These are phyloP conservation scores for Mallotus japonicus DNA, from an alignment of 441 rosid species.

Conservation along the genomic window DNA sequence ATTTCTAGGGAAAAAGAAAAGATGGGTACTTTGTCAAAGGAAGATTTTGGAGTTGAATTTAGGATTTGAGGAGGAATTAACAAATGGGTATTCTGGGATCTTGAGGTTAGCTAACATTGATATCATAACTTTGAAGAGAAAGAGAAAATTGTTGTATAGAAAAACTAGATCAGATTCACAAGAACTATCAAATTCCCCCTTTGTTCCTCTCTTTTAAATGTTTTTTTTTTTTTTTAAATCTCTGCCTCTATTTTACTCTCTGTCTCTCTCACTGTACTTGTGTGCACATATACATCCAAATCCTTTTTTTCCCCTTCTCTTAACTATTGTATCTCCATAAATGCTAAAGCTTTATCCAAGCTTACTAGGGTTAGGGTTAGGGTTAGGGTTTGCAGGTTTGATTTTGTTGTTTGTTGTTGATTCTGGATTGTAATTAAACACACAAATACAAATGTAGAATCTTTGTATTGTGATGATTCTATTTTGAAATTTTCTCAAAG, in stretches of 20 bases:
- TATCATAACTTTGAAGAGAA: background rate
- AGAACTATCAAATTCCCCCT: background rate
- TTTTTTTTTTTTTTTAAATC: background rate
- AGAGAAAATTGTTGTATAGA: background rate
- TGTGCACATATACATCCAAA: background rate
- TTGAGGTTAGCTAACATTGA: background rate
- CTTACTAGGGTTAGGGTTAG: background rate
- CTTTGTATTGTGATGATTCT: background rate
- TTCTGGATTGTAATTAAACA: background rate
- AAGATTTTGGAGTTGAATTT: background rate
- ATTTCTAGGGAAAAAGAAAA: background rate
- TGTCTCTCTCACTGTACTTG: background rate
- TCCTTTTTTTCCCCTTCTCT: background rate
- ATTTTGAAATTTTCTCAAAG: too few relatives aligned
- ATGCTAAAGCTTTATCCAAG: background rate
- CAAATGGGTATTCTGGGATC: background rate
- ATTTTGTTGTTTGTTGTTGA: background rate
- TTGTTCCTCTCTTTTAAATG: too few relatives aligned
- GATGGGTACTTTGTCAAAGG: constrained; percentile 7
- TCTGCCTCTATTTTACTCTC: background rate
- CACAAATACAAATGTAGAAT: background rate
- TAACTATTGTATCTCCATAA: background rate
- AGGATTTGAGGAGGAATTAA: background rate
- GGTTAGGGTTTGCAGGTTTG: constrained; percentile 11
- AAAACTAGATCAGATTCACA: background rate